Conservation (phyloP, 2,329 filamentous ascomycete genomes). For the Aspergillus carbonarius region DNA sequence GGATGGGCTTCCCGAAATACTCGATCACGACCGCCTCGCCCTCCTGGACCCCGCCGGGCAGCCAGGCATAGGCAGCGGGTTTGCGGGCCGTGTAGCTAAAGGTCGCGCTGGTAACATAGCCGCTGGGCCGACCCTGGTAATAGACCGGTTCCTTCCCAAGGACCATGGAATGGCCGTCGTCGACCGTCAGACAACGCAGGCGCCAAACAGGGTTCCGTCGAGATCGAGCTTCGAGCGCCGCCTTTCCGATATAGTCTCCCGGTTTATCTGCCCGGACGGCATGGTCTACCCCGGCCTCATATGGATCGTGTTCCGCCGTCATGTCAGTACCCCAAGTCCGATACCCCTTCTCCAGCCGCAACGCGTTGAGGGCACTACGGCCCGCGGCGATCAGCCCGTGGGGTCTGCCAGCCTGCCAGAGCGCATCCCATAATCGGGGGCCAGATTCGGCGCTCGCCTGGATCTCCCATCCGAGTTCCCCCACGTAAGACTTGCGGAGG, state of each 20-base stretch:
- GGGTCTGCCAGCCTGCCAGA: conserved; percentile 55
- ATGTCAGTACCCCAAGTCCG: conserved; percentile 59
- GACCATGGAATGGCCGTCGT: conserved; percentile 58
- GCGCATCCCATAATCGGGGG: conserved; percentile 57
- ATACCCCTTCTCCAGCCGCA: conserved; percentile 61
- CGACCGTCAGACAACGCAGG: conserved; percentile 52
- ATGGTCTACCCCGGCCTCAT: conserved; percentile 56
- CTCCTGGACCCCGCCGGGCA: conserved; percentile 49
- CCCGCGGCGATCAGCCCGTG: conserved; percentile 61
- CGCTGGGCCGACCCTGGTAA: conserved; percentile 45
- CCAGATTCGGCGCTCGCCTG: conserved; percentile 61
- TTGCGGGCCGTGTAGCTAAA: conserved; percentile 61
- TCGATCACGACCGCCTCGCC: conserved; percentile 59
- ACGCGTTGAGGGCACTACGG: conserved; percentile 57
- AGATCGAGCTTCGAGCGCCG: conserved; percentile 47
- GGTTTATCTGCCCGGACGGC: conserved; percentile 46
- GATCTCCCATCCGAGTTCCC: conserved; percentile 64
- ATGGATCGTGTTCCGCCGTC: conserved; percentile 61
- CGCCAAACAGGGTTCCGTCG: conserved; percentile 38
- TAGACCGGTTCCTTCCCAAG: conserved; percentile 64
- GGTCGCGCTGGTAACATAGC: conserved; percentile 61
- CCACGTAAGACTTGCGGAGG: conserved; percentile 60
- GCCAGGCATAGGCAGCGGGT: conserved; percentile 60
- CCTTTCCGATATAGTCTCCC: conserved; percentile 51
- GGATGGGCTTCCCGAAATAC: conserved; percentile 58